A percentile compares a stretch with the other conserved stretches of the same genome.
Evolutionary conservation across 139 green algal genomes (phyloP).

Genomic region (Microglena sp.): DNA sequence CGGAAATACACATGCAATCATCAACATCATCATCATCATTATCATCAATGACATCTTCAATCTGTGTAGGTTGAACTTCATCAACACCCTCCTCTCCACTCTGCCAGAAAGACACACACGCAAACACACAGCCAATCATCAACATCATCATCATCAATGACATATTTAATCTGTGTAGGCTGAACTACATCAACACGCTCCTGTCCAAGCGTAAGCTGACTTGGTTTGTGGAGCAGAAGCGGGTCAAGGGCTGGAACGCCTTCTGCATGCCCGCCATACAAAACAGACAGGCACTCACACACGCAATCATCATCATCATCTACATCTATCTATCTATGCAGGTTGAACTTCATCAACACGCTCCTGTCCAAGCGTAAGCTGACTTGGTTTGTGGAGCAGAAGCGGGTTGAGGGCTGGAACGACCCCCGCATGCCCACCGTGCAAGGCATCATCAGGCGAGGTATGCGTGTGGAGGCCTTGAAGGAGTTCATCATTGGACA

Average conservation of each 20-base stretch:
- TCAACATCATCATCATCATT: background rate
- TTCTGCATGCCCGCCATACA: constrained; percentile 93
- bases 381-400: constrained; percentile 82
- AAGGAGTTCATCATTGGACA: constrained; percentile 88
- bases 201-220: constrained; percentile 96
- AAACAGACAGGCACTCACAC: too few species aligned
- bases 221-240: constrained; percentile 81
- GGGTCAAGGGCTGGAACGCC: constrained; percentile 88
- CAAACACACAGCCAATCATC: too few species aligned
- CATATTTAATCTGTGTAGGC: too few species aligned
- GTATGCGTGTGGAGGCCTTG: constrained; percentile 69
- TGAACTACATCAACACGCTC: constrained; percentile 77
- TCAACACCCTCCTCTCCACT: background rate
- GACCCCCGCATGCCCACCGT: constrained; percentile 97
- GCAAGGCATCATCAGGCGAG: constrained; percentile 74
- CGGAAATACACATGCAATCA: background rate
- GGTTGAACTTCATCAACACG: constrained; percentile 71
- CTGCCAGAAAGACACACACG: background rate
- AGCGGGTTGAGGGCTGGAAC: constrained; percentile 81
- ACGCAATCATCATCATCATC: too few species aligned
- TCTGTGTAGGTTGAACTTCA: background rate
- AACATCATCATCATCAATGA: too few species aligned
- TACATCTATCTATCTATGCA: constrained; percentile 4
- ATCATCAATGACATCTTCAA: background rate
- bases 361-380: constrained; percentile 97